These are phyloP conservation scores for Globisporangium paddicum DNA, from an alignment of 352 stramenopile species.

Conservation along the genomic window DNA sequence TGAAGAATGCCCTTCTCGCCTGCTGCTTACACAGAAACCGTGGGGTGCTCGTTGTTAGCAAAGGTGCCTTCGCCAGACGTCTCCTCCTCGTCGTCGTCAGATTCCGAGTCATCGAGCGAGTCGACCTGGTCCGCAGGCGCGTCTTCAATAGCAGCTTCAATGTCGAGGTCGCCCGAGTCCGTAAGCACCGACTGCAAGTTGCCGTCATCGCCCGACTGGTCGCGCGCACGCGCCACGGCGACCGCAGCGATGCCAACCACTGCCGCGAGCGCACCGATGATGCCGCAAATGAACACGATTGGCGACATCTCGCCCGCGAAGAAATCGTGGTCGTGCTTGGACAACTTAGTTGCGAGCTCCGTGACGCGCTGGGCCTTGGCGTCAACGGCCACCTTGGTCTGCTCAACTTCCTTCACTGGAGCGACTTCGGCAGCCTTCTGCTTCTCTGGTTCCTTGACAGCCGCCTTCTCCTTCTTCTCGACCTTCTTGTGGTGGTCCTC, in stretches of 20 bases:
- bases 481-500: conserved; percentile 10
- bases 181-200: conserved; percentile 39
- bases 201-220: conserved; percentile 13
- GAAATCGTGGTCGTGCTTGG: conserved; percentile 25
- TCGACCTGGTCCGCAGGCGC: conserved; percentile 30
- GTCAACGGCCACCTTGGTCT: conserved; percentile 4
- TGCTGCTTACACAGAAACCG: conserved; percentile 21
- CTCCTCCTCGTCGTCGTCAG: conserved; percentile 27
- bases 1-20: not conserved
- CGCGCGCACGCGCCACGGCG: conserved; percentile 30
- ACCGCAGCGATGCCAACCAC: conserved; percentile 61
- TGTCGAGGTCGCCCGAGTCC: conserved; percentile 44
- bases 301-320: conserved; percentile 36
- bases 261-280: conserved; percentile 58
- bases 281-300: conserved; percentile 57
- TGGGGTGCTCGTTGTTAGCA: conserved; percentile 31
- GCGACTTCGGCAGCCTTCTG: not conserved
- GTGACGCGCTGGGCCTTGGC: conserved; percentile 31
- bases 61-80: conserved; percentile 55
- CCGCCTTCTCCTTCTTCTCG: conserved; percentile 17
- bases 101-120: conserved; percentile 49
- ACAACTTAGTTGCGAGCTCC: conserved; percentile 56
- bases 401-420: conserved; percentile 4
- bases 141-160: conserved; percentile 44
- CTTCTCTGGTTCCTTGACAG: conserved; percentile 8